These are phyloP conservation scores for Uronychia binucleata DNA, from an alignment of 73 alveolate genomes.

Conservation along the genomic window DNA sequence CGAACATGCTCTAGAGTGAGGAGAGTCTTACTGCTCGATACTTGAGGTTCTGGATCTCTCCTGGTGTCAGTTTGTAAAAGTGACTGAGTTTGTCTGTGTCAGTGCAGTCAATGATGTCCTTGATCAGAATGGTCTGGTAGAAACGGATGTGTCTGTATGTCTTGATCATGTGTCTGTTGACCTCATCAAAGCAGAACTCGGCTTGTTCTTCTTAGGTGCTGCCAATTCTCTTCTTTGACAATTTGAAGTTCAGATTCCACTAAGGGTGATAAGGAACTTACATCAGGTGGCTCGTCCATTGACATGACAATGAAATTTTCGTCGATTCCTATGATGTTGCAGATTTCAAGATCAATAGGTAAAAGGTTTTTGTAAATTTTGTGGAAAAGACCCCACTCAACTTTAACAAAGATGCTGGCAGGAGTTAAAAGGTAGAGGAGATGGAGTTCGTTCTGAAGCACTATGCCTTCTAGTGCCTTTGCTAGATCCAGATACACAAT, in stretches of 20 bases:
- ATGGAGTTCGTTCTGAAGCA: slow-evolving; percentile 47
- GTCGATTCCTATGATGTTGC: slow-evolving; percentile 23
- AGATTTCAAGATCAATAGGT: slow-evolving; percentile 12
- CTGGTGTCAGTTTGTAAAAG: slow-evolving; percentile 11
- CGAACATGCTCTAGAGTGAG: slow-evolving; percentile 18
- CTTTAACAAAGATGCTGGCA: slow-evolving; percentile 3
- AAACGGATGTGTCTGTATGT: slow-evolving; percentile 40
- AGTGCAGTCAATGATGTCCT: slow-evolving; percentile 31
- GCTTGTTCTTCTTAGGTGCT: background rate
- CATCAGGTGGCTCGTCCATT: background rate
- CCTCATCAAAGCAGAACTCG: slow-evolving; percentile 28
- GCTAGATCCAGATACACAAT: slow-evolving; percentile 43
- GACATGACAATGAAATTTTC: slow-evolving; percentile 35
- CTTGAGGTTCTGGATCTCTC: slow-evolving; percentile 20
- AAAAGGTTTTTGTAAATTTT: slow-evolving; percentile 6
- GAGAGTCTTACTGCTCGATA: background rate
- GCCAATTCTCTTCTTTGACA: too few relatives aligned
- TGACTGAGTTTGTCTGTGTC: slow-evolving; percentile 17
- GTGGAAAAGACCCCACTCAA: slow-evolving; percentile 41
- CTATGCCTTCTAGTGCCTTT: slow-evolving; percentile 30
- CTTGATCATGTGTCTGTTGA: slow-evolving; percentile 24
- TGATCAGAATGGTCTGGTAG: slow-evolving; percentile 38
- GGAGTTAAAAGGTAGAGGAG: slow-evolving; percentile 57
- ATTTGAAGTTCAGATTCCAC: background rate
- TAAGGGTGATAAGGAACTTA: slow-evolving; percentile 5